These are phyloP conservation scores for Acacia concinna DNA, from an alignment of 331 rosid genomes.

Conservation along the genomic window DNA sequence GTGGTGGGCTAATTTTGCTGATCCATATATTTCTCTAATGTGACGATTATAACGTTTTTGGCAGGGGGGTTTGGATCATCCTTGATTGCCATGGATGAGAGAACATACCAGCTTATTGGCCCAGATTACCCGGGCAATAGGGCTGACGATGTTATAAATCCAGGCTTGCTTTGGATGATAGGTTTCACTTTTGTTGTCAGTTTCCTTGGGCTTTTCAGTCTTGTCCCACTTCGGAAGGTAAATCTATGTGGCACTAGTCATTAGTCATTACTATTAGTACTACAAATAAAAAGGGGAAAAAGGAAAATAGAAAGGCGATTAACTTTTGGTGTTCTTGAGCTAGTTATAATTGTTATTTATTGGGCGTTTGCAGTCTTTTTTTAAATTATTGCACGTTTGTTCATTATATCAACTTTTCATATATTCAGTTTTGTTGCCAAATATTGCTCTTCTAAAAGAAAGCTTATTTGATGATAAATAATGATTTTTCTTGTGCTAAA, in stretches of 20 bases:
- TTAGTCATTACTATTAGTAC: background rate
- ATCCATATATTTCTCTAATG: constrained; percentile 9
- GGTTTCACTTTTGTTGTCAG: constrained; percentile 85
- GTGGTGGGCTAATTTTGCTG: background rate
- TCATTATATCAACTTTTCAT: background rate
- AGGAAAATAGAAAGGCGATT: background rate
- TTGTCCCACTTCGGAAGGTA: constrained; percentile 96
- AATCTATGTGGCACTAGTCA: constrained; percentile 18
- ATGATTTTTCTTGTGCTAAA: background rate
- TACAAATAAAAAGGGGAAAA: background rate
- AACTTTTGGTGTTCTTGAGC: background rate
- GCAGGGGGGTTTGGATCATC: constrained; percentile 94
- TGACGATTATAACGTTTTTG: constrained; percentile 22
- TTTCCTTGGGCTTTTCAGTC: constrained; percentile 94
- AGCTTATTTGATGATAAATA: background rate
- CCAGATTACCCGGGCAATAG: constrained; percentile 89
- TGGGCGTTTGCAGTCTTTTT: background rate
- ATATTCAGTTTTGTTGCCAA: constrained; percentile 14
- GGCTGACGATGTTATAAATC: constrained; percentile 82
- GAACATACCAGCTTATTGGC: constrained; percentile 80
- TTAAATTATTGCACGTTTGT: background rate
- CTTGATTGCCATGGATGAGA: constrained; percentile 84
- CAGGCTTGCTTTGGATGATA: constrained; percentile 90
- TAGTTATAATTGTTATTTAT: background rate
- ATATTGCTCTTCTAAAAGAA: background rate